phyloP scores from a whole-genome alignment of 2,329 filamentous ascomycete genomes.

The Emergomyces africanus region DNA sequence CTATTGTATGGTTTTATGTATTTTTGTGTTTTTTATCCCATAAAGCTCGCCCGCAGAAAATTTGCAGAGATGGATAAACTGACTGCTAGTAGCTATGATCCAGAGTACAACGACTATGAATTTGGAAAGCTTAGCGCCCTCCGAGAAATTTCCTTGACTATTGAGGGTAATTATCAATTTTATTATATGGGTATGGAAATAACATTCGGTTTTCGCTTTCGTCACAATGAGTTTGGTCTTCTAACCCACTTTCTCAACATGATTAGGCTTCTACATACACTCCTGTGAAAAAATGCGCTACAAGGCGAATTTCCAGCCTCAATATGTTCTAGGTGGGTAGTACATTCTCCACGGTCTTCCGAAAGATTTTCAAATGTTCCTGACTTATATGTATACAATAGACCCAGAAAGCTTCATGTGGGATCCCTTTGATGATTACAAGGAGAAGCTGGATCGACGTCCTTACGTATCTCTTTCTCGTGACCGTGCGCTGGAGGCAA shows the following conservation, averaged over 20 bases:
- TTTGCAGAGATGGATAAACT: slow-evolving; percentile 1
- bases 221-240: neutral
- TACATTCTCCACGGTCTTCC: neutral
- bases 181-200: slow-evolving; percentile 48
- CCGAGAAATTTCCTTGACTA: slow-evolving; percentile 44
- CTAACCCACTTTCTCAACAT: neutral
- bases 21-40: neutral
- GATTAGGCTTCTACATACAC: slow-evolving; percentile 49
- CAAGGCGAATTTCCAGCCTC: slow-evolving; percentile 35
- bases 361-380: neutral
- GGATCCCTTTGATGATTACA: slow-evolving; percentile 31
- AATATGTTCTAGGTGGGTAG: slow-evolving; percentile 34
- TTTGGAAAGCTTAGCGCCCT: slow-evolving; percentile 52
- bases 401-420: slow-evolving; percentile 36
- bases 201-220: neutral
- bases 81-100: slow-evolving; percentile 38
- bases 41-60: neutral
- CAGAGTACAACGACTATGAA: slow-evolving; percentile 46
- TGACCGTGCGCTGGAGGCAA: slow-evolving; percentile 16
- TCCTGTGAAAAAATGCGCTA: slow-evolving; percentile 41
- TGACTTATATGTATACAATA: slow-evolving; percentile 11
- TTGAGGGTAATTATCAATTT: slow-evolving; percentile 44
- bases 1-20: slow-evolving; percentile 29
- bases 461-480: slow-evolving; percentile 34
- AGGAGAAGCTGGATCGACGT: slow-evolving; percentile 28